phyloP scores from a whole-genome alignment of 805 yeast genomes.

The Zygosaccharomyces kombuchaensis region DNA sequence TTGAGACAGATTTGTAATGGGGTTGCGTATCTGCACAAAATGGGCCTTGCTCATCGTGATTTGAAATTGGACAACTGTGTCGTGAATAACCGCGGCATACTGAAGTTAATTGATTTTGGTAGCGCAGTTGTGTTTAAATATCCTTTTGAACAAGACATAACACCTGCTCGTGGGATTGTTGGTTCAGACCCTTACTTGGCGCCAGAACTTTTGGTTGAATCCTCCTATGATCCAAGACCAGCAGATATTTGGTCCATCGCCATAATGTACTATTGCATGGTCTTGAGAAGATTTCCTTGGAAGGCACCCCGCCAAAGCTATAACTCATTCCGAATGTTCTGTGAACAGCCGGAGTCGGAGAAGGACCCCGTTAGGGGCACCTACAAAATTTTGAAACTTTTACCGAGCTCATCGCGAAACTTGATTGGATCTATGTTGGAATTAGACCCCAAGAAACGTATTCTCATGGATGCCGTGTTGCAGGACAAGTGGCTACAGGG shows the following conservation, averaged over 20 bases:
- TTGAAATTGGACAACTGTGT: slow-evolving; percentile 92
- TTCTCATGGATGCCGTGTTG: slow-evolving; percentile 52
- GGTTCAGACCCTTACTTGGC: slow-evolving; percentile 96
- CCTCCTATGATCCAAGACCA: slow-evolving; percentile 72
- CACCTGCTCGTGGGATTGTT: slow-evolving; percentile 76
- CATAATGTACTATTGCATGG: slow-evolving; percentile 87
- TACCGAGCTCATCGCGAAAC: slow-evolving; percentile 63
- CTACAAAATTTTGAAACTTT: slow-evolving; percentile 59
- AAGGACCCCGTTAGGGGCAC: slow-evolving; percentile 59
- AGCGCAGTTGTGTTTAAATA: slow-evolving; percentile 80
- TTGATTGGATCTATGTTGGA: slow-evolving; percentile 63
- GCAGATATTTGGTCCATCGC: slow-evolving; percentile 94
- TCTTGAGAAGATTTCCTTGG: slow-evolving; percentile 89
- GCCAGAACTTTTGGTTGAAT: slow-evolving; percentile 69
- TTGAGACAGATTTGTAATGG: slow-evolving; percentile 78
- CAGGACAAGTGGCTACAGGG: slow-evolving; percentile 53
- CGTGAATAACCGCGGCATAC: slow-evolving; percentile 64
- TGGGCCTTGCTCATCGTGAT: slow-evolving; percentile 91
- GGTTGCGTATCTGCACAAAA: slow-evolving; percentile 65
- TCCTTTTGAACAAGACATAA: slow-evolving; percentile 52
- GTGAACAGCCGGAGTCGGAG: slow-evolving; percentile 39
- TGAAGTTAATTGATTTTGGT: slow-evolving; percentile 91
- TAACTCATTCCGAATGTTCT: slow-evolving; percentile 66
- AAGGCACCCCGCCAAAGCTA: slow-evolving; percentile 79
- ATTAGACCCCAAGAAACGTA: slow-evolving; percentile 55